phyloP scores from a whole-genome alignment of 352 stramenopile species.

The Blastocystis sp. region DNA sequence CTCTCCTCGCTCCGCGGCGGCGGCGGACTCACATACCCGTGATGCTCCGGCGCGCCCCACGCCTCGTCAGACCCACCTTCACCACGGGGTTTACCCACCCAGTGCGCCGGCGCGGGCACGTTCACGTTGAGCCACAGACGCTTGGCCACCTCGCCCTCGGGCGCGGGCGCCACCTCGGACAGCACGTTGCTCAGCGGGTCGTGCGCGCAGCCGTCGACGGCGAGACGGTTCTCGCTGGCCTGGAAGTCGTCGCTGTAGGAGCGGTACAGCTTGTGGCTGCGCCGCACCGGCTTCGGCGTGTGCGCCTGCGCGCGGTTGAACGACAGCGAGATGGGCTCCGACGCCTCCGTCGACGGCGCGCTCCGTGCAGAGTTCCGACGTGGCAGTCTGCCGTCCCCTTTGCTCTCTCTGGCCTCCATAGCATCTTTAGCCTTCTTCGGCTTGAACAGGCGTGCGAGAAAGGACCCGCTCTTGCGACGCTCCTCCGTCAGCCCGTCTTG shows the following conservation, averaged over 20 bases:
- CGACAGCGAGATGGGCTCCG: not conserved
- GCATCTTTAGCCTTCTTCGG: slow-evolving; percentile 14
- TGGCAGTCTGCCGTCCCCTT: too few species aligned
- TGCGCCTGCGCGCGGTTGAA: not conserved
- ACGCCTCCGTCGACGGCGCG: too few species aligned
- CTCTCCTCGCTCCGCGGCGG: not conserved
- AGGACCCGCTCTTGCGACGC: not conserved
- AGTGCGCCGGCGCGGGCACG: not conserved
- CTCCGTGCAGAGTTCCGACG: too few species aligned
- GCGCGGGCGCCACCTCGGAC: not conserved
- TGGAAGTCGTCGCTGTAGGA: slow-evolving; percentile 29
- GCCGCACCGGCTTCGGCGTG: not conserved
- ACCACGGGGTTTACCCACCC: not conserved
- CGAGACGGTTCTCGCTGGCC: not conserved
- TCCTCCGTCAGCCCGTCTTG: not conserved
- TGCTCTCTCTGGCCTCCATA: too few species aligned
- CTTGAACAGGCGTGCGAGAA: slow-evolving; percentile 56
- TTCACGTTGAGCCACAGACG: slow-evolving; percentile 40
- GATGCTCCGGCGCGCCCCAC: not conserved
- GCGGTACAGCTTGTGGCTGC: not conserved
- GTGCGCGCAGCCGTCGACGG: not conserved
- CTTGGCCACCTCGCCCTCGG: not conserved
- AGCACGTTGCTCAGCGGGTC: not conserved
- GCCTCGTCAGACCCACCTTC: not conserved
- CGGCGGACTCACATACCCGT: not conserved